Percentiles rank a stretch among this genome's conserved stretches.
Conservation (phyloP, 495 filamentous ascomycete species). For the Penicillium antarcticum region DNA sequence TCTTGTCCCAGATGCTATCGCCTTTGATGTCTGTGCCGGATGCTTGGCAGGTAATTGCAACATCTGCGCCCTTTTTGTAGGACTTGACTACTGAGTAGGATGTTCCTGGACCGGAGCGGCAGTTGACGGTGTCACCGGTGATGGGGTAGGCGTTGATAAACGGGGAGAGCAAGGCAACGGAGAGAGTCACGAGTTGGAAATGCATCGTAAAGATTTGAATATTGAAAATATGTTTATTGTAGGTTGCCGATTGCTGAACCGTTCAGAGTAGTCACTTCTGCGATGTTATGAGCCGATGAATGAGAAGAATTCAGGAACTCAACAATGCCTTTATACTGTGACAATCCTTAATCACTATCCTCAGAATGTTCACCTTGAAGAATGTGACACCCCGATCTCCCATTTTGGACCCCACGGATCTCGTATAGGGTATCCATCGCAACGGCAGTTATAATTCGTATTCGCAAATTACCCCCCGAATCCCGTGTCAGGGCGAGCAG, state of each 20-base stretch:
- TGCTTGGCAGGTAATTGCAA: constrained; percentile 14
- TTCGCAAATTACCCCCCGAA: background rate
- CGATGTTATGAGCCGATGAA: background rate
- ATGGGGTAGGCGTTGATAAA: constrained; percentile 13
- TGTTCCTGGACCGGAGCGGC: constrained; percentile 16
- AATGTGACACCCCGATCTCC: background rate
- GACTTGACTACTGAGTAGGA: constrained; percentile 12
- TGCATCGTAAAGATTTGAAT: constrained; percentile 3
- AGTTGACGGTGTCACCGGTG: constrained; percentile 7
- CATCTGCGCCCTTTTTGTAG: constrained; percentile 9
- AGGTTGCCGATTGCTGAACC: background rate
- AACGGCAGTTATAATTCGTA: background rate
- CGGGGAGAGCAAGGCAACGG: constrained; percentile 2
- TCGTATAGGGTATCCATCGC: constrained; percentile 1
- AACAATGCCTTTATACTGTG: background rate
- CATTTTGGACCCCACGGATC: constrained; percentile 2
- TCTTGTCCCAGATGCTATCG: constrained; percentile 16
- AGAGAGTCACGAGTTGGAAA: constrained; percentile 6
- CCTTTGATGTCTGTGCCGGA: constrained; percentile 11
- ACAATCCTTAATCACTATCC: background rate
- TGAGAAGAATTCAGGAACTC: background rate
- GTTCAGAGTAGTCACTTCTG: background rate
- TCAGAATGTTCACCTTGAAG: background rate
- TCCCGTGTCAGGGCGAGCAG: background rate
- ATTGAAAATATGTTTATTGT: background rate